These are phyloP conservation scores for Suhomyces wounanorum DNA, from an alignment of 1,139 yeast species.

Conservation along the genomic window DNA sequence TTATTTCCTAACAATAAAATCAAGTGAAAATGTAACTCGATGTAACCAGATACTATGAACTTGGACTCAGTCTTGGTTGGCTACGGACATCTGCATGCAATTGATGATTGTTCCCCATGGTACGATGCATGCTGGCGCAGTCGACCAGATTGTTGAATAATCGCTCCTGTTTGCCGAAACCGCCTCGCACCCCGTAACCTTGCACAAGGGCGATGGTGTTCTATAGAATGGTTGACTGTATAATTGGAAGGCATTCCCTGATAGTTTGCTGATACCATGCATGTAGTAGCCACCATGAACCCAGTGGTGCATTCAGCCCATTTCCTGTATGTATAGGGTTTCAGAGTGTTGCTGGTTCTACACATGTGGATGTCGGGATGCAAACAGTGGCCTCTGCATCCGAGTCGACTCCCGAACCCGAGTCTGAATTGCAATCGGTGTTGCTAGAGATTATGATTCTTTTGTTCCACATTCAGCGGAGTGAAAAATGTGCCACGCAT, in stretches of 20 bases:
- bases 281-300: not conserved
- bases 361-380: too few species aligned
- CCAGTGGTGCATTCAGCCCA: not conserved
- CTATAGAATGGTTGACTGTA: not conserved
- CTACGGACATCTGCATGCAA: not conserved
- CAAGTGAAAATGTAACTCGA: not conserved
- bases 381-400: not conserved
- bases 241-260: not conserved
- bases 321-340: not conserved
- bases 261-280: not conserved
- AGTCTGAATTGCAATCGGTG: not conserved
- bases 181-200: not conserved
- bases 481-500: not conserved
- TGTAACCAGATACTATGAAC: not conserved
- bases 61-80: not conserved
- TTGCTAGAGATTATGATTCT: not conserved
- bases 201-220: not conserved
- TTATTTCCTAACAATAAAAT: not conserved
- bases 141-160: not conserved
- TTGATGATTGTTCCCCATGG: not conserved
- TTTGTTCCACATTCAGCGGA: not conserved
- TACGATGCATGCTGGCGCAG: not conserved
- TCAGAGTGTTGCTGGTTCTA: not conserved
- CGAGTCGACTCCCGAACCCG: not conserved
- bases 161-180: not conserved